Percentiles rank a stretch among this genome's conserved stretches.
phyloP scores from a whole-genome alignment of 441 rosid genomes.

The Sinapis alba region DNA sequence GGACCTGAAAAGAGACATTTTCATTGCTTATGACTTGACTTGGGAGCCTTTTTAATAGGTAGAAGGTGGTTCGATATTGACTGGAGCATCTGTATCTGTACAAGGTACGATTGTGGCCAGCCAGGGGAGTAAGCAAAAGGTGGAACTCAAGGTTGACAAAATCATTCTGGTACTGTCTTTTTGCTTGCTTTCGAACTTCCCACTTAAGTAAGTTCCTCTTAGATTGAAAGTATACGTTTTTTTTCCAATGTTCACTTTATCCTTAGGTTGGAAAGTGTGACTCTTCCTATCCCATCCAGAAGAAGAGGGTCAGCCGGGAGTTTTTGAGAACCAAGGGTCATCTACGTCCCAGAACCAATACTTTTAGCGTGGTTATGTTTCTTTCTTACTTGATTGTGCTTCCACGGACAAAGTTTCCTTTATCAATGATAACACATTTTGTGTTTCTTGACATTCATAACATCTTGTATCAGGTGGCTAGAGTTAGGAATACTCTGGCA shows the following conservation, averaged over 20 bases:
- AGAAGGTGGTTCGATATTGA: conserved; percentile 71
- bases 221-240: neutral
- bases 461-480: conserved; percentile 65
- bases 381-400: neutral
- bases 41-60: too few relatives aligned
- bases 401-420: neutral
- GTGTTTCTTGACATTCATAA: neutral
- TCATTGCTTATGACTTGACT: neutral
- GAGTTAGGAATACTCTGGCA: conserved; percentile 94
- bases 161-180: conserved; percentile 58
- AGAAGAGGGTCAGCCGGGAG: conserved; percentile 90
- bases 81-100: conserved; percentile 82
- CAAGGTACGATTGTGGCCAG: conserved; percentile 80
- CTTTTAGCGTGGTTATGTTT: conserved; percentile 77
- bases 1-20: neutral
- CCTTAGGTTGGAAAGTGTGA: conserved; percentile 85
- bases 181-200: conserved; percentile 10
- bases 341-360: conserved; percentile 95
- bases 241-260: neutral
- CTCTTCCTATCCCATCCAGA: conserved; percentile 89
- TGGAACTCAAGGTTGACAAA: conserved; percentile 81
- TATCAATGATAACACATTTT: neutral
- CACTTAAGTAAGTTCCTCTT: neutral
- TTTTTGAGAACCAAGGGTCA: conserved; percentile 93
- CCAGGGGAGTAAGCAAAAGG: conserved; percentile 87